phyloP scores from a whole-genome alignment of 768 basidiomycete species.

The Serendipita sp. region DNA sequence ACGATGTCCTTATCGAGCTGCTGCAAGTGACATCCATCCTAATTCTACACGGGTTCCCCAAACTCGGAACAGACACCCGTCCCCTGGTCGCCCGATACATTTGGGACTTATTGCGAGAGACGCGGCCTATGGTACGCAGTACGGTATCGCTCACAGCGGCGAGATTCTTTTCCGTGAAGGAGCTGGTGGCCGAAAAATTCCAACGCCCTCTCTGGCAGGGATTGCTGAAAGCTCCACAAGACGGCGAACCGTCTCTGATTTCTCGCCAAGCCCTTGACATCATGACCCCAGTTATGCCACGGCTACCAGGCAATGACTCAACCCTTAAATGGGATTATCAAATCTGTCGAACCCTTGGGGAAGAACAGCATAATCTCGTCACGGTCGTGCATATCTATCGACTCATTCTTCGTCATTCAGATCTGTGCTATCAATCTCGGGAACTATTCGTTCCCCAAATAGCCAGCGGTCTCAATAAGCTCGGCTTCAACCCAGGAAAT shows the following conservation, averaged over 20 bases:
- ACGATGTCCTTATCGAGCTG: slow-evolving; percentile 36
- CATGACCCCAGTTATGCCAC: slow-evolving; percentile 67
- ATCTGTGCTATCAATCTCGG: slow-evolving; percentile 85
- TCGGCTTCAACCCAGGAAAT: slow-evolving; percentile 62
- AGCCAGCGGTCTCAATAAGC: slow-evolving; percentile 73
- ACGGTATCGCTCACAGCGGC: slow-evolving; percentile 82
- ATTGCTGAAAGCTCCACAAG: slow-evolving; percentile 63
- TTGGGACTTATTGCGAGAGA: slow-evolving; percentile 73
- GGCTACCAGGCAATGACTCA: slow-evolving; percentile 33
- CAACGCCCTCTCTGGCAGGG: slow-evolving; percentile 54
- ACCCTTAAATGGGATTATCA: slow-evolving; percentile 69
- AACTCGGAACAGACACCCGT: slow-evolving; percentile 63
- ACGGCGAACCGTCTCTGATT: slow-evolving; percentile 34
- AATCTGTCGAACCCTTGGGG: slow-evolving; percentile 69
- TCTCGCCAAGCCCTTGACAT: slow-evolving; percentile 79
- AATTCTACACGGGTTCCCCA: slow-evolving; percentile 58
- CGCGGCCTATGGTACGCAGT: slow-evolving; percentile 86
- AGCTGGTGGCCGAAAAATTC: slow-evolving; percentile 41
- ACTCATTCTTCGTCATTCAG: slow-evolving; percentile 77
- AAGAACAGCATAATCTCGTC: slow-evolving; percentile 66
- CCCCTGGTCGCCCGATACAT: slow-evolving; percentile 91
- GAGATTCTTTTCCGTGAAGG: slow-evolving; percentile 79
- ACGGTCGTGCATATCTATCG: slow-evolving; percentile 72
- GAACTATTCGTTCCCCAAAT: slow-evolving; percentile 88
- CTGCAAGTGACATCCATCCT: slow-evolving; percentile 79